Conservation (phyloP, 1,284 basidiomycete species). For the Apiotrichum brassicae region DNA sequence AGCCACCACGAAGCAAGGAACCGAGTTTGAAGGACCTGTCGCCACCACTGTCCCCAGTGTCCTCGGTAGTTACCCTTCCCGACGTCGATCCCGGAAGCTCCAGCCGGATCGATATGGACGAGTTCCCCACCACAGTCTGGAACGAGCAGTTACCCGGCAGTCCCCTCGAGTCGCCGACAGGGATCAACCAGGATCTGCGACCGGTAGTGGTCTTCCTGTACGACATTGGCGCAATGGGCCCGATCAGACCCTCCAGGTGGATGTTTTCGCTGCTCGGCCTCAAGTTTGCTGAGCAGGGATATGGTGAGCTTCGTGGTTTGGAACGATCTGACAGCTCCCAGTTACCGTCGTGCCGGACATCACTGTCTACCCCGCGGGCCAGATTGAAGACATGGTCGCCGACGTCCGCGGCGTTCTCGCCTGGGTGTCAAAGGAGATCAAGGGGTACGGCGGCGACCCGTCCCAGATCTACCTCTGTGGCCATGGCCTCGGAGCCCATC, state of each 20-base stretch:
- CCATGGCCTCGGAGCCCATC: constrained; percentile 43
- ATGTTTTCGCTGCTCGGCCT: constrained; percentile 21
- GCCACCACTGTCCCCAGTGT: constrained; percentile 9
- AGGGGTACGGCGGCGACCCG: constrained; percentile 36
- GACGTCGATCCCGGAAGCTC: constrained; percentile 14
- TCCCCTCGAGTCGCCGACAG: constrained; percentile 1
- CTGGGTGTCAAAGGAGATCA: constrained; percentile 19
- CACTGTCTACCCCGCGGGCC: constrained; percentile 21
- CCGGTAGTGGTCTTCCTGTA: constrained; percentile 25
- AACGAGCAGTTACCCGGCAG: constrained; percentile 11
- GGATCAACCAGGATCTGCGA: constrained; percentile 1
- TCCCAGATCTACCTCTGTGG: constrained; percentile 40
- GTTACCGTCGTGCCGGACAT: constrained; percentile 25
- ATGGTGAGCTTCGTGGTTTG: constrained; percentile 12
- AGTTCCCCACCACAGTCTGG: constrained; percentile 12
- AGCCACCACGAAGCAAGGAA: not conserved
- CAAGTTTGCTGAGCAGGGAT: constrained; percentile 24
- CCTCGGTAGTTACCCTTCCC: constrained; percentile 8
- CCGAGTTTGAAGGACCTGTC: not conserved
- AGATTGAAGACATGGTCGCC: constrained; percentile 17
- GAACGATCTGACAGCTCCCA: not conserved
- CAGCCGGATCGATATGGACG: constrained; percentile 7
- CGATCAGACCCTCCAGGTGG: constrained; percentile 16
- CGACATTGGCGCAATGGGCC: constrained; percentile 23
- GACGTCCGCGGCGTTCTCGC: constrained; percentile 20